Evolutionary conservation across 208 protist species (phyloP), one percentile per base, ranked within the genome.

Genomic region (Trypanosoma avium): DNA sequence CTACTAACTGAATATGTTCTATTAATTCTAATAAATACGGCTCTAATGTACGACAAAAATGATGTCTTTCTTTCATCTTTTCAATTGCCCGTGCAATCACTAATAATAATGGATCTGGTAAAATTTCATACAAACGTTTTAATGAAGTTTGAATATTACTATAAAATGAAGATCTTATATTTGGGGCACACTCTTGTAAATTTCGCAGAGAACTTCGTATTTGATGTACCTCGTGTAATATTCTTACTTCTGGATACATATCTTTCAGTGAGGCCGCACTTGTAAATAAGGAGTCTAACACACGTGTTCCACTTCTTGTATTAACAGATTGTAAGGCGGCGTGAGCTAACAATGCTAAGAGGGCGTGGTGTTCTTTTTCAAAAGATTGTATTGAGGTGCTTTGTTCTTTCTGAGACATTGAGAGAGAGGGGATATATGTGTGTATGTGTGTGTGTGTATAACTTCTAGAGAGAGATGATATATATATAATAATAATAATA

Each of bases 81-180:
- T 71, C 55, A 29, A 81, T 32, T 6, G 79, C 73, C 21, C 65
- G 4, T 7, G 71, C 68, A 12, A 94, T 73, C 21, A 77, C 78
- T 4, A 54, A 36, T 35, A 94, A 81, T 17, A 94, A 70, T 13
- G 82, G 84, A 29, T 94, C 88, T 0, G 88, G 84, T 8, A 94
- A 27, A 27, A 84, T 49, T 10, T 45, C 15, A 21, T 80, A 57
- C 15, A 92, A 58, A 24, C 7, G 32, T 17, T 55, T 42, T 3
- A 94, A 38, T 38, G 77, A 62, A 45, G 61, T 52, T 1, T 38
- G 36, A 8, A 86, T 27, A 2, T 71, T 40, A 17, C 46, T 21
- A 46, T 52, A 77, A 49, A 84, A 73, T 12, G 27, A 26, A 15
- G 56, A 26, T 10, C 65, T 56, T 15, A 68, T 70, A 45, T 81